Evolutionary conservation across 1,139 yeast species (phyloP), one percentile per base, ranked within the genome.

Genomic region (Yamadazyma diospyri): DNA sequence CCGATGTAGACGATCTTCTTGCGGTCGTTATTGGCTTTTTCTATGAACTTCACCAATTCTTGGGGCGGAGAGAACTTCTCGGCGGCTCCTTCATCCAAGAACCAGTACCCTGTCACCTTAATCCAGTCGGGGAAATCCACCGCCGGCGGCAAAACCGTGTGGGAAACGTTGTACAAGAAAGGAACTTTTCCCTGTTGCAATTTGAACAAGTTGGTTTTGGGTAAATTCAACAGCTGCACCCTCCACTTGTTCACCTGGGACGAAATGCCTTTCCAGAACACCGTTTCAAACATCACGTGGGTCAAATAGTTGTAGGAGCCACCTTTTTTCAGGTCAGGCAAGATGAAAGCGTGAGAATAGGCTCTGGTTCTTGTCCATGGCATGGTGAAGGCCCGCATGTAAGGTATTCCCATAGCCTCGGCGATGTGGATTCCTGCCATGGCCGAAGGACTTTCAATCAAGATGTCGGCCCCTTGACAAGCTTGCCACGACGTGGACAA

Each of bases 291-390:
- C 62, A 89, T 74, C 3, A 87, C 89, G 57, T 92, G 95, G 0
- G 97, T 88, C 59, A 92, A 65, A 50, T 86, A 86, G 53, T 89
- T 89, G 59, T 89, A 89, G 4, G 92, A 81, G 1, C 97, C 96
- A 6, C 97, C 96, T 56, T 83, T 76, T 51, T 83, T 86, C 54
- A 84, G 94, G 39, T 87, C 97, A 0, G 97, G 97, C 4, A 87
- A 95, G 48, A 89, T 80, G 45, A 89, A 88, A 0, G 97, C 97
- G 63, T 89, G 97, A 1, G 97, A 97, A 52, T 89, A 89, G 0
- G 96, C 94, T 43, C 95, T 71, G 0, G 97, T 89, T 45, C 95
- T 64, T 0, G 97, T 86, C 97, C 97, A 89, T 0, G 97, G 97
- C 97, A 89, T 89, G 0, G 97, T 92, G 51, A 89, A 92, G 0